These are phyloP conservation scores for Alopecurus myosuroides DNA, from an alignment of 176 grass and related monocot genomes.

Conservation along the genomic window DNA sequence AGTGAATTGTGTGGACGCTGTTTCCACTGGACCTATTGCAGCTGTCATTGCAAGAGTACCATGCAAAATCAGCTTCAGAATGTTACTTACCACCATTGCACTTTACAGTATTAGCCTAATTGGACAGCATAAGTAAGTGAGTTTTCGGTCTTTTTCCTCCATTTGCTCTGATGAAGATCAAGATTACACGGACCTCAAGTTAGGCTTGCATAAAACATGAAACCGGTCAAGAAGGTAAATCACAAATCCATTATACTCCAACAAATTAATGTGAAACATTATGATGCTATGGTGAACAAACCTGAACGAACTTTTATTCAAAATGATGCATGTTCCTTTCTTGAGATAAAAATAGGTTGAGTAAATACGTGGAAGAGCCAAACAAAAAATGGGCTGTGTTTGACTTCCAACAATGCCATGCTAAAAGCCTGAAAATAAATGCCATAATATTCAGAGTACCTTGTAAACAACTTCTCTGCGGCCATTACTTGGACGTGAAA, in stretches of 20 bases:
- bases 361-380: not conserved
- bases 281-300: not conserved
- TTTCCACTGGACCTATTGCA: not conserved
- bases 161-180: not conserved
- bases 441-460: constrained; percentile 33
- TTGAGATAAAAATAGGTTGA: not conserved
- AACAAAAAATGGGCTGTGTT: not conserved
- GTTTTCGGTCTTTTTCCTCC: not conserved
- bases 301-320: not conserved
- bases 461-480: constrained; percentile 67
- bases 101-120: not conserved
- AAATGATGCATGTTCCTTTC: not conserved
- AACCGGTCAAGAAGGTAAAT: not conserved
- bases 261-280: not conserved
- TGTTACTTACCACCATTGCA: not conserved
- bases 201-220: not conserved
- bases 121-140: not conserved
- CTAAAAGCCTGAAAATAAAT: constrained; percentile 25
- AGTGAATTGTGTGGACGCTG: not conserved
- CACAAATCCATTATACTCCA: not conserved
- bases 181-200: not conserved
- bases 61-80: not conserved
- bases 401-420: not conserved
- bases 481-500: constrained; percentile 90
- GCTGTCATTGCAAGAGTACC: not conserved